Conservation (phyloP, 768 basidiomycete species). For the Macrolepiota fuliginosa region DNA sequence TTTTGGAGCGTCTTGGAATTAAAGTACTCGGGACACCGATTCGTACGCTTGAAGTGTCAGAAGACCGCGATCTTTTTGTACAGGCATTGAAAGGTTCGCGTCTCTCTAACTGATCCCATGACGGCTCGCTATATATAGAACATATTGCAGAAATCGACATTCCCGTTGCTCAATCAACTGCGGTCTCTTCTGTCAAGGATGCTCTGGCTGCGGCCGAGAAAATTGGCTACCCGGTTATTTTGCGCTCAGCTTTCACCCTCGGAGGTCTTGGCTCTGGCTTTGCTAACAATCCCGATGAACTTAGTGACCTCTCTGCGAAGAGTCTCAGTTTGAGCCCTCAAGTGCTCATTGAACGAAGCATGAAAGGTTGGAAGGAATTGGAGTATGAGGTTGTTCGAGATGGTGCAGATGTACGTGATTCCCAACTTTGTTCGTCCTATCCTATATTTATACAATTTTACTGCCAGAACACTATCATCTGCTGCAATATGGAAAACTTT, state of each 20-base stretch:
- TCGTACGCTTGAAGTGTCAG: conserved; percentile 91
- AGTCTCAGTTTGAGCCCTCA: conserved; percentile 89
- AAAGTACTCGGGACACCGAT: conserved; percentile 95
- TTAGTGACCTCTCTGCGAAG: conserved; percentile 92
- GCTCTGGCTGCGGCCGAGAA: conserved; percentile 87
- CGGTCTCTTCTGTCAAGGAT: conserved; percentile 92
- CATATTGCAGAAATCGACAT: conserved; percentile 87
- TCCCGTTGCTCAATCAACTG: conserved; percentile 92
- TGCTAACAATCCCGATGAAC: conserved; percentile 90
- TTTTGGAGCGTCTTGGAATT: conserved; percentile 89
- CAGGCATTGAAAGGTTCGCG: conserved; percentile 88
- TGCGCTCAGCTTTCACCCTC: conserved; percentile 95
- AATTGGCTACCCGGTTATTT: conserved; percentile 97
- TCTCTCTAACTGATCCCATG: neutral
- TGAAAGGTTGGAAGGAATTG: conserved; percentile 99
- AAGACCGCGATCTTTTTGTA: conserved; percentile 94
- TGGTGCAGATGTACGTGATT: conserved; percentile 82
- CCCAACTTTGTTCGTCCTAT: neutral
- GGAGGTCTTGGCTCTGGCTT: conserved; percentile 99
- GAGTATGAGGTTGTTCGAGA: conserved; percentile 99
- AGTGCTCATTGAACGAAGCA: conserved; percentile 93
- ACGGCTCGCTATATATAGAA: conserved; percentile 7
- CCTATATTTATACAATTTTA: conserved; percentile 15
- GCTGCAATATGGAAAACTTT: conserved; percentile 99
- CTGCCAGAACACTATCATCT: conserved; percentile 93